A percentile compares a stretch with the other conserved stretches of the same genome.
phyloP scores from a whole-genome alignment of 2,329 filamentous ascomycete species.

The Paraphoma chrysanthemicola region DNA sequence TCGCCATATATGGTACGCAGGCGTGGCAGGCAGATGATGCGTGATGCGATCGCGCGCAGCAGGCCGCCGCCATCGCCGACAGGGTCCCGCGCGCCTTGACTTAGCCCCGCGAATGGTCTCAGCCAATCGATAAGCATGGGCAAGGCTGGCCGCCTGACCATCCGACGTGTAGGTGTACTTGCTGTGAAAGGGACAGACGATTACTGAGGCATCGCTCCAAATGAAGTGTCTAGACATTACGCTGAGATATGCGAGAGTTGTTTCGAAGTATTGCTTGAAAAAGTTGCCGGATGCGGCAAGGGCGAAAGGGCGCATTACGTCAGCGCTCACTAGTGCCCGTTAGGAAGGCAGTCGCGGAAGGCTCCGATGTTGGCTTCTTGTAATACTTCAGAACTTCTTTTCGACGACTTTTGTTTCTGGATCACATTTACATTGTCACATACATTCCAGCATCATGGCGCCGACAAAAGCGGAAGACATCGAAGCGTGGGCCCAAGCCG shows the following conservation, averaged over 20 bases:
- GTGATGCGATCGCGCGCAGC: slow-evolving; percentile 24
- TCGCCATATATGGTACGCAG: slow-evolving; percentile 18
- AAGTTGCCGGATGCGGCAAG: slow-evolving; percentile 5
- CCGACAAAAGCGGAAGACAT: slow-evolving; percentile 30
- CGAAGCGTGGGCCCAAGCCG: slow-evolving; percentile 49
- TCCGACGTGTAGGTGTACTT: not conserved
- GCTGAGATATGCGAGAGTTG: not conserved
- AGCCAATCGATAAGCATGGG: slow-evolving; percentile 29
- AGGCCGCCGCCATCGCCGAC: slow-evolving; percentile 16
- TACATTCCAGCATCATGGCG: slow-evolving; percentile 25
- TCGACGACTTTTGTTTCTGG: not conserved
- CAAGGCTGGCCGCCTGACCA: slow-evolving; percentile 9
- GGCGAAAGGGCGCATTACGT: slow-evolving; percentile 21
- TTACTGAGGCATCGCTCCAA: not conserved
- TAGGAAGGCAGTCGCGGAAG: slow-evolving; percentile 27
- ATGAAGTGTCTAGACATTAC: not conserved
- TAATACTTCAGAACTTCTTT: slow-evolving; percentile 1
- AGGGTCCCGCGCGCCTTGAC: slow-evolving; percentile 15
- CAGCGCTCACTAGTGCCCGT: slow-evolving; percentile 25
- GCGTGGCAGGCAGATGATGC: slow-evolving; percentile 39
- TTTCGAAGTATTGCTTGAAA: not conserved
- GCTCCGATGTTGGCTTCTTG: slow-evolving; percentile 19
- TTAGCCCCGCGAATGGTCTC: slow-evolving; percentile 7
- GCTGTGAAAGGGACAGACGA: not conserved
- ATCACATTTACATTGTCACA: not conserved